Percentiles rank a stretch among this genome's conserved stretches.
Conservation (phyloP, 495 filamentous ascomycete species). For the Talaromyces trachyspermus region DNA sequence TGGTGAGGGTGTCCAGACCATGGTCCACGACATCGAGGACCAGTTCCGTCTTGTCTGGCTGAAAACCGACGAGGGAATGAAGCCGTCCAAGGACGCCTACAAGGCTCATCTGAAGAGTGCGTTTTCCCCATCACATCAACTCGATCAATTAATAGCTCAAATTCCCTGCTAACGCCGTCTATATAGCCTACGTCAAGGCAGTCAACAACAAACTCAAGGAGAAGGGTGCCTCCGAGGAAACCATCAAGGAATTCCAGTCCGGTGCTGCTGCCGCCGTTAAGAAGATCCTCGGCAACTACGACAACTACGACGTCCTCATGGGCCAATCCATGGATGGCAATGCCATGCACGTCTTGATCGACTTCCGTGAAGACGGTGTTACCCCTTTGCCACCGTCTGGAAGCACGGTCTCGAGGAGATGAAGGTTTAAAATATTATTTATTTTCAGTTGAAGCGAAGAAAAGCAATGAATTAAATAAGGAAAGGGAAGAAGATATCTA, state of each 20-base stretch:
- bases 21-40: slow-evolving; percentile 91
- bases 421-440: slow-evolving; percentile 69
- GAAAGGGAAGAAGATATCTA: background rate
- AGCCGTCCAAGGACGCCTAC: slow-evolving; percentile 68
- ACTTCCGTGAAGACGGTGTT: slow-evolving; percentile 93
- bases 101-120: slow-evolving; percentile 73
- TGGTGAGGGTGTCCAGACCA: slow-evolving; percentile 37
- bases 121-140: slow-evolving; percentile 10
- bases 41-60: slow-evolving; percentile 81
- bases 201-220: slow-evolving; percentile 63
- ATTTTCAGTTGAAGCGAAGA: no score
- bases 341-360: slow-evolving; percentile 91
- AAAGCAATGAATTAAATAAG: background rate
- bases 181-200: slow-evolving; percentile 82
- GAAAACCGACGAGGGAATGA: slow-evolving; percentile 52
- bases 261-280: slow-evolving; percentile 63
- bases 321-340: slow-evolving; percentile 87
- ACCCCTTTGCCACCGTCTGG: slow-evolving; percentile 86
- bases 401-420: slow-evolving; percentile 85
- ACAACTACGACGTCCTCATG: slow-evolving; percentile 90
- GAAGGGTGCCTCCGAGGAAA: slow-evolving; percentile 49
- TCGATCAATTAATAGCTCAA: background rate
- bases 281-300: slow-evolving; percentile 77
- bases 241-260: slow-evolving; percentile 69
- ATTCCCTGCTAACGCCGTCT: no score